A percentile compares a stretch with the other conserved stretches of the same genome.
phyloP scores from a whole-genome alignment of 225 moss, liverwort and hornwort species.

The Climacium dendroides region DNA sequence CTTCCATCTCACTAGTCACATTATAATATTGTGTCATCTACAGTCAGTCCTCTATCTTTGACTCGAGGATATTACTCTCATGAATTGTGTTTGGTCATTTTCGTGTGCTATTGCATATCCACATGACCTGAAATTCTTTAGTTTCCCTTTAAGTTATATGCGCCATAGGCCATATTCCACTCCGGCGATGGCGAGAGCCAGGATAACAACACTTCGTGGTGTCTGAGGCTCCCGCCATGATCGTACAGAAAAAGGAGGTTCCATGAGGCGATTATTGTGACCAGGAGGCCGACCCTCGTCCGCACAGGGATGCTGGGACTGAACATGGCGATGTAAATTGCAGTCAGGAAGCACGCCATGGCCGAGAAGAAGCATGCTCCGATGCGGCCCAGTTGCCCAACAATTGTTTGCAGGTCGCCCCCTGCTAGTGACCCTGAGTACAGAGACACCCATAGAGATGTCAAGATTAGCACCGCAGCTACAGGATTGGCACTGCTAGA shows the following conservation, averaged over 20 bases:
- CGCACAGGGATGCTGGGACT: background rate
- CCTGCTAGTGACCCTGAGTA: slow-evolving; percentile 19
- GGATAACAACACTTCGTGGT: slow-evolving; percentile 32
- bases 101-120: too few relatives aligned
- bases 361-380: slow-evolving; percentile 30
- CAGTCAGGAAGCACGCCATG: slow-evolving; percentile 30
- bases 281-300: background rate
- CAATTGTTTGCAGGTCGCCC: slow-evolving; percentile 20
- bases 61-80: too few relatives aligned
- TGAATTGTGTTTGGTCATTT: too few relatives aligned
- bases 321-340: slow-evolving; percentile 15
- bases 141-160: too few relatives aligned
- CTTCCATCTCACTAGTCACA: too few relatives aligned
- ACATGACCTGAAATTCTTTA: too few relatives aligned
- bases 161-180: slow-evolving; percentile 22
- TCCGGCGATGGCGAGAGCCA: slow-evolving; percentile 1
- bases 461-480: slow-evolving; percentile 5
- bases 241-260: slow-evolving; percentile 19
- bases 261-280: slow-evolving; percentile 11
- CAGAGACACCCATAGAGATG: slow-evolving; percentile 16
- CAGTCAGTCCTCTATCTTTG: too few relatives aligned
- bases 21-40: too few relatives aligned
- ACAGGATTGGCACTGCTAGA: background rate
- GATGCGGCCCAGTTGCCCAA: slow-evolving; percentile 18
- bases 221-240: slow-evolving; percentile 24